Evolutionary conservation across 495 filamentous ascomycete species (phyloP).

Genomic region (Podospora didyma): DNA sequence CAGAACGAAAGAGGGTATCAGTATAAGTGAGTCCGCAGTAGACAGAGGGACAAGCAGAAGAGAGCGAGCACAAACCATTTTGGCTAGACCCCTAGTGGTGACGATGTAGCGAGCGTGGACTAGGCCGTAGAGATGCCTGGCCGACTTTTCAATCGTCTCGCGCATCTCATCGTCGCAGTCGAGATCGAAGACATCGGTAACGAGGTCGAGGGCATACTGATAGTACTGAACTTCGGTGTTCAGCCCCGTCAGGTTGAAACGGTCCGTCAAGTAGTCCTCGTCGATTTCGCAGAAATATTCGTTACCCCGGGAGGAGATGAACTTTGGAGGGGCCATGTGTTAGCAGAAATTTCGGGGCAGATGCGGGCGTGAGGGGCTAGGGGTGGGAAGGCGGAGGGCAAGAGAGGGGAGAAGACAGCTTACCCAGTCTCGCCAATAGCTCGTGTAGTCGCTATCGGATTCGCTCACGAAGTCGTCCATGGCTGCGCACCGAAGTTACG

Average conservation of each 20-base stretch:
- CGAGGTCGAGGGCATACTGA: slow-evolving; percentile 96
- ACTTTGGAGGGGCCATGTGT: slow-evolving; percentile 50
- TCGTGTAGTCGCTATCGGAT: slow-evolving; percentile 97
- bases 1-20: not conserved
- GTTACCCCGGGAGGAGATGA: slow-evolving; percentile 95
- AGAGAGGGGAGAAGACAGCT: slow-evolving; percentile 33
- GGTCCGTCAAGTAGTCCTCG: slow-evolving; percentile 96
- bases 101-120: slow-evolving; percentile 98
- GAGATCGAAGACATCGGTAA: slow-evolving; percentile 99
- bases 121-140: slow-evolving; percentile 90
- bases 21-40: not conserved
- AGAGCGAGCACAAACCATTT: slow-evolving; percentile 69
- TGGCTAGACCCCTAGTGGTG: slow-evolving; percentile 86
- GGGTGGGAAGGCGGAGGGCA: slow-evolving; percentile 8
- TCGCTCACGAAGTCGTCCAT: slow-evolving; percentile 98
- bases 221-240: slow-evolving; percentile 98
- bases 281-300: slow-evolving; percentile 99
- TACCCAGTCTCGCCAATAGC: slow-evolving; percentile 99
- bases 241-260: slow-evolving; percentile 96
- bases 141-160: slow-evolving; percentile 96
- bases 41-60: too few relatives aligned
- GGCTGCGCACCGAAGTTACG: slow-evolving; percentile 8
- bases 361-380: slow-evolving; percentile 3
- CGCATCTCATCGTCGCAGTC: slow-evolving; percentile 98
- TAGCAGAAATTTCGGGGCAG: not conserved